Base-by-base conservation (phyloP, 768 basidiomycete genomes). In the Suillus bovinus region DNA sequence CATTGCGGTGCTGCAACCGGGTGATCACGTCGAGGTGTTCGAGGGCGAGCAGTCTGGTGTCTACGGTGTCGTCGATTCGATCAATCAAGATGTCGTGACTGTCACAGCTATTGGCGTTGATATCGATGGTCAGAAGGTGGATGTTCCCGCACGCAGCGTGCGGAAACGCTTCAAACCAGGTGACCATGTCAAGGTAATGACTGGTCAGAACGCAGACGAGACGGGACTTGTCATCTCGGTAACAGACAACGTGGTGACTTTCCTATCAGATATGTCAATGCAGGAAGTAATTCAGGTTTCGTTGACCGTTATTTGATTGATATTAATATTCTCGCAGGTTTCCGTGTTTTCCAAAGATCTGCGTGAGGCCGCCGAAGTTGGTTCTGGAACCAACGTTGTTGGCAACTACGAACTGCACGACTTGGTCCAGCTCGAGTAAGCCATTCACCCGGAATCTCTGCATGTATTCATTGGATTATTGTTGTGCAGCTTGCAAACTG, bases 141-240 rank as follows among this genome's bases (percentile, higher is more conserved):
- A 95, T 62, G 82, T 96, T 9, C 89, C 91, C 11, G 92, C 93
- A 1, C 82, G 91, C 60, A 91, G 91, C 72, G 95, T 99, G 4
- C 82, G 96, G 69, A 99, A 99, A 78, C 82, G 90, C 49, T 99
- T 99, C 82, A 95, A 94, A 72, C 84, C 94, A 60, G 97, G 97
- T 70, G 96, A 99, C 76, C 97, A 99, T 70, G 94, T 99, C 76
- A 99, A 99, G 78, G 96, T 99, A 61, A 94, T 99, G 88, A 83
- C 88, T 17, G 97, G 97, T 27, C 89, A 94, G 75, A 97, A 98
- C 71, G 85, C 87, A 9, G 93, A 97, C 69, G 96, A 97, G 75
- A 96, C 95, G 4, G 97, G 97, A 79, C 82, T 99, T 68, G 96
- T 99, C 41, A 91, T 99, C 27, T 90, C 94, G 24, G 89, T 96